These are phyloP conservation scores for Talaromyces sp. DNA, from an alignment of 2,329 filamentous ascomycete species.

Conservation along the genomic window DNA sequence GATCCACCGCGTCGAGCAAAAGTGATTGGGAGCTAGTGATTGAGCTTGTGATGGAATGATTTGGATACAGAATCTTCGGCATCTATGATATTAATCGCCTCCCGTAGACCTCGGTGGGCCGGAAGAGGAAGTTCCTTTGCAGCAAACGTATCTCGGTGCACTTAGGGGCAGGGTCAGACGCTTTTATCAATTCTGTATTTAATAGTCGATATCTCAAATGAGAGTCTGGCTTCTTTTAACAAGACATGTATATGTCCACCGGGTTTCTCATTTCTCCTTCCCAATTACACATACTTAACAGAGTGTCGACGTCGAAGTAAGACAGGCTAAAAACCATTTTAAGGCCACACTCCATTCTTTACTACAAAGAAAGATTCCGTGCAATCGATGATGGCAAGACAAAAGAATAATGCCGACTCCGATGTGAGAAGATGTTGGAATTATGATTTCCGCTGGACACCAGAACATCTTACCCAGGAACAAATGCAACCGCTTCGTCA, in stretches of 20 bases:
- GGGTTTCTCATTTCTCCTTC: background rate
- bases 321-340: background rate
- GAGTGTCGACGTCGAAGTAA: background rate
- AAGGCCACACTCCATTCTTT: background rate
- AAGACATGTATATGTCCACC: background rate
- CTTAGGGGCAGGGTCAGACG: background rate
- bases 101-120: background rate
- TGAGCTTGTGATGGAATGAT: background rate
- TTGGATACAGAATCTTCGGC: background rate
- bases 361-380: background rate
- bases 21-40: background rate
- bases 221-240: background rate
- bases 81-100: background rate
- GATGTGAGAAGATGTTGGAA: background rate
- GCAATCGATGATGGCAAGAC: background rate
- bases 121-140: background rate
- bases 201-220: background rate
- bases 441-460: slow-evolving; percentile 6
- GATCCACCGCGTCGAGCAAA: background rate
- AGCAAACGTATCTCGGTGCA: background rate
- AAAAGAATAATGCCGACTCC: background rate
- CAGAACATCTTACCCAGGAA: background rate
- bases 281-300: background rate
- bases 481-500: slow-evolving; percentile 7
- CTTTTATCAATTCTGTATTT: background rate